Conservation (phyloP, 2,329 filamentous ascomycete genomes). For the Furcasterigmium furcatum region DNA sequence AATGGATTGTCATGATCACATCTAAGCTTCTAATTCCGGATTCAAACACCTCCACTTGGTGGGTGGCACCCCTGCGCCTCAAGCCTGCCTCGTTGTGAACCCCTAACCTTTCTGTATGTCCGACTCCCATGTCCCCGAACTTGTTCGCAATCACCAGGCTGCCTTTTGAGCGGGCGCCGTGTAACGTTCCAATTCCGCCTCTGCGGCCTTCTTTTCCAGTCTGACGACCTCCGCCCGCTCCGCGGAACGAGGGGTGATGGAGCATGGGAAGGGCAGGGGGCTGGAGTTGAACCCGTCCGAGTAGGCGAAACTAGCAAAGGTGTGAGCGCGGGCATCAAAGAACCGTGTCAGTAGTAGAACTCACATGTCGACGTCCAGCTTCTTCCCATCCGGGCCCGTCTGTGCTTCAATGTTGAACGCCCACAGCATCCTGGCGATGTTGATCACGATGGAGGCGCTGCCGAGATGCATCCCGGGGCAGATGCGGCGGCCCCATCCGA, state of each 20-base stretch:
- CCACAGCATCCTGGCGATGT: conserved; percentile 49
- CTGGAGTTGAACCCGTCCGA: conserved; percentile 39
- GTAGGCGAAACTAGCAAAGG: conserved; percentile 29
- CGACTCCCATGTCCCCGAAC: too few relatives aligned
- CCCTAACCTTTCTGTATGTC: too few relatives aligned
- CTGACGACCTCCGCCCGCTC: conserved; percentile 26
- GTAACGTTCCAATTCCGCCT: conserved; percentile 21
- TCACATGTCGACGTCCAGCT: conserved; percentile 16
- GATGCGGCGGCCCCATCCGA: conserved; percentile 36
- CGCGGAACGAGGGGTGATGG: conserved; percentile 29
- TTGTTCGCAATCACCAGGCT: too few relatives aligned
- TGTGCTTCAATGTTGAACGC: conserved; percentile 37
- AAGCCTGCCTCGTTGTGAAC: too few relatives aligned
- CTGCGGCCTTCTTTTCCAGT: conserved; percentile 21
- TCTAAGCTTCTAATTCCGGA: too few relatives aligned
- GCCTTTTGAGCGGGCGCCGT: too few relatives aligned
- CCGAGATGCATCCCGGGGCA: conserved; percentile 47
- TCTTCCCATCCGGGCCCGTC: background rate
- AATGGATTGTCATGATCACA: too few relatives aligned
- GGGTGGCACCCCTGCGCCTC: too few relatives aligned
- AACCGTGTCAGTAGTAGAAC: conserved; percentile 10
- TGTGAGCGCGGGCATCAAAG: background rate
- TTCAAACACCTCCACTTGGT: too few relatives aligned
- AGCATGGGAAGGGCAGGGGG: conserved; percentile 36
- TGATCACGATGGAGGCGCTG: conserved; percentile 42